These are phyloP conservation scores for Trichomonas gallinae DNA, from an alignment of 208 protist species.

Conservation along the genomic window DNA sequence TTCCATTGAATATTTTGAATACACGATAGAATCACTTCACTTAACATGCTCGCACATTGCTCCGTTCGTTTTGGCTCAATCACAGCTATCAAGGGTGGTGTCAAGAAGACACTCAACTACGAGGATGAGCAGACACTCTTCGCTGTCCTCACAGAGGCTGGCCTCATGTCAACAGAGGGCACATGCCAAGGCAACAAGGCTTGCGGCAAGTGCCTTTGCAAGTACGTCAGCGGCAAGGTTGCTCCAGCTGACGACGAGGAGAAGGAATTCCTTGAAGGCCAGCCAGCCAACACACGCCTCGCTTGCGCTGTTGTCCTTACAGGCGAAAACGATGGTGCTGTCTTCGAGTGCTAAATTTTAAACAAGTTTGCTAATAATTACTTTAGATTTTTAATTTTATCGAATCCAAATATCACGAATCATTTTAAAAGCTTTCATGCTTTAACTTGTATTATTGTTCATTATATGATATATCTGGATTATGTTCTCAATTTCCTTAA, in stretches of 20 bases:
- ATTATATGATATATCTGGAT: no score
- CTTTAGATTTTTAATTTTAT: no score
- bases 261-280: not conserved
- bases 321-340: not conserved
- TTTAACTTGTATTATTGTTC: no score
- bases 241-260: not conserved
- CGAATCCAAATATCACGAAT: no score
- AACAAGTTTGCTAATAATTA: no score
- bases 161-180: not conserved
- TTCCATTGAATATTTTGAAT: not conserved
- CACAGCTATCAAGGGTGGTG: not conserved
- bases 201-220: not conserved
- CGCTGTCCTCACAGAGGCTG: not conserved
- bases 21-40: not conserved
- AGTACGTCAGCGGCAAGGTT: not conserved
- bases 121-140: not conserved
- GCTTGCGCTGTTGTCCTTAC: not conserved
- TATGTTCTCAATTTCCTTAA: no score
- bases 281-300: not conserved
- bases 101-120: not conserved
- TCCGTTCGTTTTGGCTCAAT: not conserved
- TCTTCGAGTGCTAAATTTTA: not conserved
- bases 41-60: not conserved
- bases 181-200: not conserved
- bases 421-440: no score